phyloP scores from a whole-genome alignment of 2,329 filamentous ascomycete species.

The Periglandula ipomoeae region DNA sequence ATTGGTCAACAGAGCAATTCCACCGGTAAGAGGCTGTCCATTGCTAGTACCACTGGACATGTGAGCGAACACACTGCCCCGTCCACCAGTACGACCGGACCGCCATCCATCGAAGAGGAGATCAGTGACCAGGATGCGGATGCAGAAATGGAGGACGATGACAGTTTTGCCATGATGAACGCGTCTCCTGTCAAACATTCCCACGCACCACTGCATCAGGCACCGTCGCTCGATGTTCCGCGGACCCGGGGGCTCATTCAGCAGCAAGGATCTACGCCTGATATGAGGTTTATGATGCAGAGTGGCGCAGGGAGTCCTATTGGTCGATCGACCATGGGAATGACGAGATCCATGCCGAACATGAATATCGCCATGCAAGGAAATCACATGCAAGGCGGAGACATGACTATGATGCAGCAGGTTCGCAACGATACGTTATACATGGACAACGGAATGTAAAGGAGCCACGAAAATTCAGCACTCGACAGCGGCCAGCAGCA shows the following conservation, averaged over 20 bases:
- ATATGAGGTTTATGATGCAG: conserved; percentile 34
- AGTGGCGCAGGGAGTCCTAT: conserved; percentile 27
- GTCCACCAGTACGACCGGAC: conserved; percentile 25
- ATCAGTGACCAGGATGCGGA: conserved; percentile 27
- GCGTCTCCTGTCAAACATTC: conserved; percentile 28
- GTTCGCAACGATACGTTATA: conserved; percentile 42
- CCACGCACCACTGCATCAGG: conserved; percentile 29
- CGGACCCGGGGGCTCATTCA: conserved; percentile 30
- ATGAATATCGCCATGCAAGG: conserved; percentile 34
- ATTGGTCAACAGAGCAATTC: not conserved
- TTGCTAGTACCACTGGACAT: conserved; percentile 25
- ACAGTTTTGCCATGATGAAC: conserved; percentile 42
- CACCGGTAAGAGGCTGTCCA: conserved; percentile 20
- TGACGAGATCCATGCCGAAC: conserved; percentile 37
- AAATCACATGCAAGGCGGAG: conserved; percentile 29
- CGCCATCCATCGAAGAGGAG: conserved; percentile 32
- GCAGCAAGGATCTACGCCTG: conserved; percentile 17
- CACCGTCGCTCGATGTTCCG: conserved; percentile 33
- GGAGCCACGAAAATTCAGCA: not conserved
- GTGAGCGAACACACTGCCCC: conserved; percentile 24
- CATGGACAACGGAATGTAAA: conserved; percentile 27
- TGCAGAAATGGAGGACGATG: conserved; percentile 50
- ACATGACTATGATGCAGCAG: conserved; percentile 38
- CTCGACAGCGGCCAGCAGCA: too few species aligned
- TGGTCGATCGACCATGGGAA: conserved; percentile 27